Evolutionary conservation across 768 basidiomycete species (phyloP).

Genomic region (Mycena venus): DNA sequence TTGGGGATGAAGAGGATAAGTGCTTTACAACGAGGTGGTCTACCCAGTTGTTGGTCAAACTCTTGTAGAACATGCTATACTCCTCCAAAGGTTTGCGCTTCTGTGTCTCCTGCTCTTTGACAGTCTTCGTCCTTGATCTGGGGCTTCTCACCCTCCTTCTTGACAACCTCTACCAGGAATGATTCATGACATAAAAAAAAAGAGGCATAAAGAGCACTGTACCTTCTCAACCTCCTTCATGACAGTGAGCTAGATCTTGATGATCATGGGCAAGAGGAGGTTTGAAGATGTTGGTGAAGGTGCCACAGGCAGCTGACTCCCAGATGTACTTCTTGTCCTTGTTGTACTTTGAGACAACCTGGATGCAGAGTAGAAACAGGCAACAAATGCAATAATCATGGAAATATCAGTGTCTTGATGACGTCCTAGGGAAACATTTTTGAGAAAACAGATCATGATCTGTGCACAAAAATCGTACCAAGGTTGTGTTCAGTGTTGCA

Average conservation of each 20-base stretch:
- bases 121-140: constrained; percentile 92
- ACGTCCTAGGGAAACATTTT: constrained; percentile 82
- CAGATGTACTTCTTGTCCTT: constrained; percentile 99
- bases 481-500: constrained; percentile 98
- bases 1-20: constrained; percentile 99
- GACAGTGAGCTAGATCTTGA: constrained; percentile 98
- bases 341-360: constrained; percentile 99
- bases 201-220: constrained; percentile 39
- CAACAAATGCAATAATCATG: constrained; percentile 99
- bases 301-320: constrained; percentile 99
- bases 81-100: constrained; percentile 97
- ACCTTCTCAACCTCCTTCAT: constrained; percentile 99
- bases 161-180: constrained; percentile 77
- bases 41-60: constrained; percentile 99
- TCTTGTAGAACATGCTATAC: constrained; percentile 98
- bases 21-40: constrained; percentile 99
- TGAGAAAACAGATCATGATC: not conserved
- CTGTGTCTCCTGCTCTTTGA: constrained; percentile 88
- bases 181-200: not conserved
- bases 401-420: constrained; percentile 99
- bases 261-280: constrained; percentile 94
- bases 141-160: constrained; percentile 80
- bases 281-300: constrained; percentile 96
- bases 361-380: constrained; percentile 99
- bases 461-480: constrained; percentile 68